These are phyloP conservation scores for Deuterostichococcus epilithicus DNA, from an alignment of 139 green algal species.

Conservation along the genomic window DNA sequence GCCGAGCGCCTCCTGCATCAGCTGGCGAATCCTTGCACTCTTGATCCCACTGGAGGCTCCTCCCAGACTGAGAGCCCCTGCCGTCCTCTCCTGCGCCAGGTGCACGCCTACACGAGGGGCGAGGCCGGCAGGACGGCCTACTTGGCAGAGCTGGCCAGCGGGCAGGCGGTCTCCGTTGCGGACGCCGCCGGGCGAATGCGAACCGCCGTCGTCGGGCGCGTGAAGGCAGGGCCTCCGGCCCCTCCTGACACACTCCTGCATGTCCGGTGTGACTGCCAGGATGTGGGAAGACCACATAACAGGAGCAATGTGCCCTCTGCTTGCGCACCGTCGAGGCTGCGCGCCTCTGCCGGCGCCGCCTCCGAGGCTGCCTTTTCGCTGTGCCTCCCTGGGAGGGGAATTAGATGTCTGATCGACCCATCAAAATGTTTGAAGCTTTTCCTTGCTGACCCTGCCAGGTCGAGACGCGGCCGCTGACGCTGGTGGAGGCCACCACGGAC, in stretches of 20 bases:
- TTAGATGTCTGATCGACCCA: no score
- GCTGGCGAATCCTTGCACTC: not conserved
- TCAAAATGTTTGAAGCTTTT: constrained; percentile 25
- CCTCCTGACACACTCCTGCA: no score
- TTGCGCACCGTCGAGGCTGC: no score
- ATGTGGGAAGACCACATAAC: no score
- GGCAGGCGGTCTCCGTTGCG: constrained; percentile 61
- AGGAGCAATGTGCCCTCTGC: no score
- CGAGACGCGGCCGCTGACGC: constrained; percentile 67
- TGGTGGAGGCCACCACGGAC: constrained; percentile 58
- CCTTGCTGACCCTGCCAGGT: constrained; percentile 16
- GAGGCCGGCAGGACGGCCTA: constrained; percentile 72
- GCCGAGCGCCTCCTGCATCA: constrained; percentile 1
- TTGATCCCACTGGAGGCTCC: no score
- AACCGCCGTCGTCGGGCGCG: constrained; percentile 65
- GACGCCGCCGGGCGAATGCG: constrained; percentile 45
- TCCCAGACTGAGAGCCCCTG: no score
- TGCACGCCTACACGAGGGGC: constrained; percentile 74
- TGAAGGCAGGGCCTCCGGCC: no score
- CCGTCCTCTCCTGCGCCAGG: constrained; percentile 40
- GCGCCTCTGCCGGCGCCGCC: no score
- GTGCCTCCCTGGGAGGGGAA: no score
- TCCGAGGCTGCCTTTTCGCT: no score
- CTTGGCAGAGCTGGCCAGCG: constrained; percentile 71
- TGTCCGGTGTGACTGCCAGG: no score